These are phyloP conservation scores for Ambrosiella cleistominuta DNA, from an alignment of 2,329 filamentous ascomycete genomes.

Conservation along the genomic window DNA sequence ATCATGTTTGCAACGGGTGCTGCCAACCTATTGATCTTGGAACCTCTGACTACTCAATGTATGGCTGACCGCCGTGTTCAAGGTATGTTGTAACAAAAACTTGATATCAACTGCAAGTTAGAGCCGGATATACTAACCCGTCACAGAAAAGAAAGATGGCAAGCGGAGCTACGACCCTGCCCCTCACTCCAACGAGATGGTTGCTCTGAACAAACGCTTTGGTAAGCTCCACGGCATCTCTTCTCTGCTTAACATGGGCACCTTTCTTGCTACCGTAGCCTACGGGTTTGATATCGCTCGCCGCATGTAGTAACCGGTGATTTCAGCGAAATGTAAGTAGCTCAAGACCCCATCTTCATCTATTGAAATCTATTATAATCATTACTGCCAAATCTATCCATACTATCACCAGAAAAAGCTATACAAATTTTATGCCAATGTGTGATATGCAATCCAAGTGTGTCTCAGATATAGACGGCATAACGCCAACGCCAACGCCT, in stretches of 20 bases:
- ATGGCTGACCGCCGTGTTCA: conserved; percentile 66
- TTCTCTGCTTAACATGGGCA: conserved; percentile 58
- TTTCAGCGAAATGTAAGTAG: not conserved
- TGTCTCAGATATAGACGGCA: no score
- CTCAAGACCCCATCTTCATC: not conserved
- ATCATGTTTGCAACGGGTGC: conserved; percentile 54
- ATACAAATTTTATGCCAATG: not conserved
- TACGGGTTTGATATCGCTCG: conserved; percentile 64
- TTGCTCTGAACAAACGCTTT: conserved; percentile 61
- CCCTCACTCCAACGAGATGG: conserved; percentile 74
- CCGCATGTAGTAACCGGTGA: conserved; percentile 30
- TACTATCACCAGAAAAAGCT: not conserved
- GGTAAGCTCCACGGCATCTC: conserved; percentile 65
- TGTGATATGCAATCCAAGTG: not conserved
- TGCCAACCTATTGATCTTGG: conserved; percentile 51
- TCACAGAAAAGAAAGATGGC: conserved; percentile 62
- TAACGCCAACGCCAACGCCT: no score
- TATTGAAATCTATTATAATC: not conserved
- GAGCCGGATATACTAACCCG: not conserved
- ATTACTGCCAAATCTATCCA: not conserved
- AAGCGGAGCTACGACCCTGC: conserved; percentile 69
- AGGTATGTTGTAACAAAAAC: conserved; percentile 31
- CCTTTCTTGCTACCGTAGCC: conserved; percentile 49
- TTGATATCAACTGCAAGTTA: not conserved
- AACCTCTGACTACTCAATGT: conserved; percentile 56